Evolutionary conservation across 2,329 filamentous ascomycete genomes (phyloP), one percentile per base, ranked within the genome.

Genomic region (Emergomyces pasteurianus): DNA sequence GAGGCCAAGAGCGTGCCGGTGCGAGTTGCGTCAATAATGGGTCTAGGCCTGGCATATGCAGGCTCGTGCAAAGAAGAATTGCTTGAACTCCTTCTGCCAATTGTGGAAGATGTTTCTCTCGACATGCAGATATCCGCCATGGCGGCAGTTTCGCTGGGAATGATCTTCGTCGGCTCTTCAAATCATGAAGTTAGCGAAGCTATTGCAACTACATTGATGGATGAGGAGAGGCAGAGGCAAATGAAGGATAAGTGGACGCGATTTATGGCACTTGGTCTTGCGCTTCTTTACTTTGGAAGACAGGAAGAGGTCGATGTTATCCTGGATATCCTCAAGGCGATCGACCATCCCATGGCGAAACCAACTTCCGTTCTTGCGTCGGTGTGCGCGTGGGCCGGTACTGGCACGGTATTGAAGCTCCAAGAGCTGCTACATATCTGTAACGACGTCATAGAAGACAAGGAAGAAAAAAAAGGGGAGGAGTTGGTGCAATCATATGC

Each of bases 221-320:
- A 99, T 67, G 92, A 97, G 62, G 92, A 97, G 63, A 86, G 92
- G 61, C 88, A 88, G 76, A 87, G 84, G 70, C 92, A 96, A 73
- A 80, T 99, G 63, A 96, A 95, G 67, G 90, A 97, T 77, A 99
- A 97, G 77, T 99, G 94, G 94, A 94, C 92, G 38, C 86, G 94
- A 21, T 99, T 99, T 78, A 88, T 99, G 79, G 92, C 90, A 23
- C 86, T 99, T 49, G 94, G 94, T 65, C 82, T 99, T 64, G 94
- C 92, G 1, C 82, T 99, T 31, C 81, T 99, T 34, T 99, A 91
- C 82, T 97, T 99, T 68, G 94, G 94, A 46, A 87, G 90, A 65
- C 94, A 99, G 76, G 94, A 99, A 74, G 92, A 97, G 74, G 94
- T 97, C n/a, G 94, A 99, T 69, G 92, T 97, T 61, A 92, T 97